phyloP scores from a whole-genome alignment of 2,329 filamentous ascomycete genomes.

The Aspergillus sp. region DNA sequence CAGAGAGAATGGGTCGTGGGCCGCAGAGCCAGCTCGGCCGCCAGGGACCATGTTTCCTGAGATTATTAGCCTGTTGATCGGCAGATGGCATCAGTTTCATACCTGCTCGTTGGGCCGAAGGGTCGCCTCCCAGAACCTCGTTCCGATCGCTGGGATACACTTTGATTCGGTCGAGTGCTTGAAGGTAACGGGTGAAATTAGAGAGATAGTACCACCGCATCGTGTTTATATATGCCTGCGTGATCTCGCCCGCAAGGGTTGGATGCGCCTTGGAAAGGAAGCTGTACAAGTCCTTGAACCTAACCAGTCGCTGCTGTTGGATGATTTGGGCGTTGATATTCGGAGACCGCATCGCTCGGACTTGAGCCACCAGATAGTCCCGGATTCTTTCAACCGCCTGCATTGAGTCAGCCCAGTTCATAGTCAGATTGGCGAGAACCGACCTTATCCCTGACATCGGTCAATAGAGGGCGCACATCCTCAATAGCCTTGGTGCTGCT shows the following conservation, averaged over 20 bases:
- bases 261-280: conserved; percentile 78
- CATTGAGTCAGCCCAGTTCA: conserved; percentile 5
- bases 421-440: conserved; percentile 3
- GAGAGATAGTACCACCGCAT: conserved; percentile 98
- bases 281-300: conserved; percentile 76
- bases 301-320: conserved; percentile 82
- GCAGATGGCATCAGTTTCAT: conserved; percentile 1
- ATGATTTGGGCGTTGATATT: conserved; percentile 97
- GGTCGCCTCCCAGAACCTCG: conserved; percentile 73
- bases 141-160: conserved; percentile 73
- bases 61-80: conserved; percentile 6
- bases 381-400: conserved; percentile 86
- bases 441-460: conserved; percentile 74
- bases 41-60: conserved; percentile 30
- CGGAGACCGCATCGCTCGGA: conserved; percentile 85
- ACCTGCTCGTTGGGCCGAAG: conserved; percentile 54
- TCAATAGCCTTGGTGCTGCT: conserved; percentile 64
- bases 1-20: conserved; percentile 79
- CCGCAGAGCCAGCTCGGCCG: conserved; percentile 28
- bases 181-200: conserved; percentile 81
- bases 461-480: conserved; percentile 75
- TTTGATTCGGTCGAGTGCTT: conserved; percentile 73
- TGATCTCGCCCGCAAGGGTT: conserved; percentile 79
- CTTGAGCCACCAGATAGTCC: conserved; percentile 87
- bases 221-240: conserved; percentile 89